These are phyloP conservation scores for Trametes cubensis DNA, from an alignment of 768 basidiomycete species.

Conservation along the genomic window DNA sequence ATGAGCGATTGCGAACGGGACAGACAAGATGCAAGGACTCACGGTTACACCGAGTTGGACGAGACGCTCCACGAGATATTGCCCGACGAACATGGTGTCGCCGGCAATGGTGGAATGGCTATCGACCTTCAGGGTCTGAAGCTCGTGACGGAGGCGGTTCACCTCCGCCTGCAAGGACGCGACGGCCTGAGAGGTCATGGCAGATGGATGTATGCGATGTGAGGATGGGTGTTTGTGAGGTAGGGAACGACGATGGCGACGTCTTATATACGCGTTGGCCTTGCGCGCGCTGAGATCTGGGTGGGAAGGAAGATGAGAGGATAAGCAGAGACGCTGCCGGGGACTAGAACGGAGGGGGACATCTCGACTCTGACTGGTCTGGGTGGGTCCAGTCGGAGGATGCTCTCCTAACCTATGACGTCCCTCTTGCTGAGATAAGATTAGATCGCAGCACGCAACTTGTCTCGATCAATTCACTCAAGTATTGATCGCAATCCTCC, in stretches of 20 bases:
- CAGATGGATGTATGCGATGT: slow-evolving; percentile 8
- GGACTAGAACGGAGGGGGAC: slow-evolving; percentile 11
- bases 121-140: slow-evolving; percentile 44
- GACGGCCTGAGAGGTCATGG: slow-evolving; percentile 27
- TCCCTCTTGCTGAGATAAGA: slow-evolving; percentile 7
- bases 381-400: slow-evolving; percentile 17
- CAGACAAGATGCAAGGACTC: slow-evolving; percentile 20
- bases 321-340: slow-evolving; percentile 4
- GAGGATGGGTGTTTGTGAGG: neutral
- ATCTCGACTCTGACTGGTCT: slow-evolving; percentile 5
- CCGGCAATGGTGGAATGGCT: slow-evolving; percentile 35
- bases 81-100: slow-evolving; percentile 52
- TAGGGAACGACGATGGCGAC: neutral
- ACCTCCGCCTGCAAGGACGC: slow-evolving; percentile 48
- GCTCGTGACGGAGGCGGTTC: slow-evolving; percentile 48
- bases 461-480: neutral
- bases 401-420: slow-evolving; percentile 1
- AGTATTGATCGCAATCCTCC: neutral
- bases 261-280: slow-evolving; percentile 15
- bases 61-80: slow-evolving; percentile 65
- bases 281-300: neutral
- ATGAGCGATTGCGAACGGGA: neutral
- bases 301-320: neutral
- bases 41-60: slow-evolving; percentile 68
- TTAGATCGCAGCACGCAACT: slow-evolving; percentile 8